phyloP scores from a whole-genome alignment of 192 early-diverging fungal genomes.

The Entomortierella parvispora region DNA sequence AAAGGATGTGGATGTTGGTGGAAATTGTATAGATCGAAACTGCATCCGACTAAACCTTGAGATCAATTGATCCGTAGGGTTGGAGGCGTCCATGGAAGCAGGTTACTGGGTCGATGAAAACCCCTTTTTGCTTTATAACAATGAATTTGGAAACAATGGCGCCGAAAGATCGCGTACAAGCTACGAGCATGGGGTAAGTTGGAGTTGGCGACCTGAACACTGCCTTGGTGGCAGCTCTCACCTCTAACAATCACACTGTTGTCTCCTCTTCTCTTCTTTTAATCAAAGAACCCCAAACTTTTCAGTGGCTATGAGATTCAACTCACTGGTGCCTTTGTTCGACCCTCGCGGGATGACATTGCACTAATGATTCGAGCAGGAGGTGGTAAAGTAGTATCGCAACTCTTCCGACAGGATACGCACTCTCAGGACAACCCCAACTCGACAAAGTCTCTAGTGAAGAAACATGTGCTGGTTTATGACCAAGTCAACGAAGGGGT shows the following conservation, averaged over 20 bases:
- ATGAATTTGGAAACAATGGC: slow-evolving; percentile 36
- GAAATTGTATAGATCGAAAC: neutral
- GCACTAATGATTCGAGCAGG: slow-evolving; percentile 33
- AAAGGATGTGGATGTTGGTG: too few species aligned
- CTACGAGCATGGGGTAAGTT: slow-evolving; percentile 17
- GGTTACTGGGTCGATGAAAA: slow-evolving; percentile 41
- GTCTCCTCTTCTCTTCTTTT: neutral
- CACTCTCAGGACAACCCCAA: neutral
- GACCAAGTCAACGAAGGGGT: slow-evolving; percentile 24
- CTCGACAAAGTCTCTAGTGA: neutral
- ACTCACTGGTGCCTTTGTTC: slow-evolving; percentile 19
- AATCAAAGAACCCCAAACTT: slow-evolving; percentile 24
- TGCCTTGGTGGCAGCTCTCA: neutral
- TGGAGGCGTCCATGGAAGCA: slow-evolving; percentile 21
- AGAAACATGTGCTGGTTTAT: slow-evolving; percentile 23
- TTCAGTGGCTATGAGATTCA: slow-evolving; percentile 32
- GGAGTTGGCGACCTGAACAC: neutral
- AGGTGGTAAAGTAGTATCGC: slow-evolving; percentile 25
- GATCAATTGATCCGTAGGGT: slow-evolving; percentile 13
- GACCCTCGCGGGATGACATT: slow-evolving; percentile 21
- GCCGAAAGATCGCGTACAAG: slow-evolving; percentile 15
- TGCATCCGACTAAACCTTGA: too few species aligned
- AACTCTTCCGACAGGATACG: slow-evolving; percentile 11
- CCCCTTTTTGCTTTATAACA: slow-evolving; percentile 19
- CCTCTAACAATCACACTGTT: neutral